Evolutionary conservation across 148 eudicot species (phyloP), one percentile per base, ranked within the genome.

Genomic region (Gaultheria prostrata): DNA sequence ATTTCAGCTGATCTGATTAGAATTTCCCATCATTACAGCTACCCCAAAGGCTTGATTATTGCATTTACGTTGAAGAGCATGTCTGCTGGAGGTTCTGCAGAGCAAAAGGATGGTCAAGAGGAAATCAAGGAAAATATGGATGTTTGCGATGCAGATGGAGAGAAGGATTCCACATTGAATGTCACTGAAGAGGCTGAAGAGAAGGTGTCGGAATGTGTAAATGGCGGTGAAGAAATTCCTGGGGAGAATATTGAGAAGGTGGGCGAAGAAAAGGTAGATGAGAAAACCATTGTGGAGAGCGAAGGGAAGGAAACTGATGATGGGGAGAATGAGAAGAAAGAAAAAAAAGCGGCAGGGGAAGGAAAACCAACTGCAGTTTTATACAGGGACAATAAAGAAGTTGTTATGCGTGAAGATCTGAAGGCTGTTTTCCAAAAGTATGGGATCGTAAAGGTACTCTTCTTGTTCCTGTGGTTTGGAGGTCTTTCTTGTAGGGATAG

Each of bases 341-440:
- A 80, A 21, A 80, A 85, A 32, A 82, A 89, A 84, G 85, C 79
- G 9, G 73, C 84, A 53, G 83, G 82, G 46, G 87, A 91, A 76
- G 88, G 75, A 76, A 90, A 80, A 33, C 24, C 79, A 35, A 69
- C 78, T 30, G 74, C 84, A 81, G 88, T 70, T 30, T 78, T 71
- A 21, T 90, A 82, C 87, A 91, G 84, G 87, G 92, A 94, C 85
- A 84, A 94, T 85, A 88, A 86, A 86, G 87, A 93, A 86, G 91
- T 94, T 72, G 89, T 97, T 82, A 69, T 90, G 70, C 94, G 99
- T 78, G 99, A 97, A 85, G 99, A 97, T 87, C 86, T 97, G 59
- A 97, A 91, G 89, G 88, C 87, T 48, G 84, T 92, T 46, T 94
- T 97, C 82, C 84, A 84, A 77, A 97, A 91, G 78, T 97, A 89